Evolutionary conservation across 1,284 basidiomycete species (phyloP).

Genomic region (Tylopilus sp.): DNA sequence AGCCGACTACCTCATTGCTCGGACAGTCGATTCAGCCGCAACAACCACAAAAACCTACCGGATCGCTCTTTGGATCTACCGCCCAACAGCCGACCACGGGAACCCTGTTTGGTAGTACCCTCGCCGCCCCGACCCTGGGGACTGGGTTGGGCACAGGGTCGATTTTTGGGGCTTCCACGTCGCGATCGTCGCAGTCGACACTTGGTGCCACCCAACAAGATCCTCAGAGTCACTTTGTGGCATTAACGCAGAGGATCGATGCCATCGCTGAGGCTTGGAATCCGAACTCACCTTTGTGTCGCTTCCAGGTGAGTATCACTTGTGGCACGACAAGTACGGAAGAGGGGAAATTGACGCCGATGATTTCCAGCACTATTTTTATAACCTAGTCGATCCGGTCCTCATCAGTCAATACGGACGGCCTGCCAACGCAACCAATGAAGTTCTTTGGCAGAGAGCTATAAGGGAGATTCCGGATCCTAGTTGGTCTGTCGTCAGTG

Average conservation of each 20-base stretch:
- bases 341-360: slow-evolving; percentile 4
- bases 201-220: slow-evolving; percentile 45
- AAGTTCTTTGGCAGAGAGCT: slow-evolving; percentile 78
- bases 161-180: slow-evolving; percentile 18
- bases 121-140: slow-evolving; percentile 31
- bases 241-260: slow-evolving; percentile 63
- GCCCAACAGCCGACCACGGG: slow-evolving; percentile 28
- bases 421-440: slow-evolving; percentile 71
- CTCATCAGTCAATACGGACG: slow-evolving; percentile 70
- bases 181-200: slow-evolving; percentile 27
- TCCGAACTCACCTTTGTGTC: slow-evolving; percentile 63
- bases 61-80: slow-evolving; percentile 36
- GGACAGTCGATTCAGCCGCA: slow-evolving; percentile 26
- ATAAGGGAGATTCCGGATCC: slow-evolving; percentile 81
- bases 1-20: slow-evolving; percentile 30
- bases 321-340: background rate
- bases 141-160: slow-evolving; percentile 25
- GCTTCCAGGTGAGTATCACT: slow-evolving; percentile 66
- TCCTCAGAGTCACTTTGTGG: slow-evolving; percentile 56
- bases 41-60: slow-evolving; percentile 28
- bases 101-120: slow-evolving; percentile 32
- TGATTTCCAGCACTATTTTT: slow-evolving; percentile 66
- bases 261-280: slow-evolving; percentile 72
- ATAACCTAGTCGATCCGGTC: slow-evolving; percentile 79
- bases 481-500: slow-evolving; percentile 51